Evolutionary conservation across 177 flowering plant species (phyloP).

Genomic region (Vitis hybrid): DNA sequence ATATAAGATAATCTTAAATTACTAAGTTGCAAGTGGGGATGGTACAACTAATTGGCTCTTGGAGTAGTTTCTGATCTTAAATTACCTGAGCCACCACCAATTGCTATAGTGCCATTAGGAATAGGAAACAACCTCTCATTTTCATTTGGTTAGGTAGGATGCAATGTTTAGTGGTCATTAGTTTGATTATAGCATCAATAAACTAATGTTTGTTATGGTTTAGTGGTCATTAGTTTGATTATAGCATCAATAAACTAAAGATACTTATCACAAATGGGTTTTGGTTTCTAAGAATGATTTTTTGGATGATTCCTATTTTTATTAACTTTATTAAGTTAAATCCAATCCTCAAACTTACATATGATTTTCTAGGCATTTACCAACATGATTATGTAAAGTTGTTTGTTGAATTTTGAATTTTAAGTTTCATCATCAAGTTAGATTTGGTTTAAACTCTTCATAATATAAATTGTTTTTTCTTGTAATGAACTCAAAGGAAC

Average conservation of each 20-base stretch:
- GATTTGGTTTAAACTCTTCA: too few relatives aligned
- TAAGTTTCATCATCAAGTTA: too few relatives aligned
- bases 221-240: background rate
- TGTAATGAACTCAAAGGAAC: too few relatives aligned
- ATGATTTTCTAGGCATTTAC: too few relatives aligned
- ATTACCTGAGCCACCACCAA: slow-evolving; percentile 71
- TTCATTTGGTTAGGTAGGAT: slow-evolving; percentile 90
- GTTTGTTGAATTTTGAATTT: too few relatives aligned
- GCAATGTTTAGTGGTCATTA: background rate
- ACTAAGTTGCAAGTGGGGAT: slow-evolving; percentile 92
- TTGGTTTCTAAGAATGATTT: too few relatives aligned
- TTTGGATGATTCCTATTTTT: too few relatives aligned
- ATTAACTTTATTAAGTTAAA: too few relatives aligned
- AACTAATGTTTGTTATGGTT: slow-evolving; percentile 3
- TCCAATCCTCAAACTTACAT: too few relatives aligned
- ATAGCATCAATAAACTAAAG: background rate
- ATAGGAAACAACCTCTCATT: slow-evolving; percentile 91
- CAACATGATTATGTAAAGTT: too few relatives aligned
- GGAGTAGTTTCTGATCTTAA: slow-evolving; percentile 83
- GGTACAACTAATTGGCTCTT: slow-evolving; percentile 93
- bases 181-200: background rate
- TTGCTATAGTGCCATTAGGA: slow-evolving; percentile 89
- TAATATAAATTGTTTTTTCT: too few relatives aligned
- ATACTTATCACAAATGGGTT: background rate
- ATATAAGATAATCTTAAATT: slow-evolving; percentile 1